Evolutionary conservation across 768 basidiomycete species (phyloP).

Genomic region (Phylloporus sp.): DNA sequence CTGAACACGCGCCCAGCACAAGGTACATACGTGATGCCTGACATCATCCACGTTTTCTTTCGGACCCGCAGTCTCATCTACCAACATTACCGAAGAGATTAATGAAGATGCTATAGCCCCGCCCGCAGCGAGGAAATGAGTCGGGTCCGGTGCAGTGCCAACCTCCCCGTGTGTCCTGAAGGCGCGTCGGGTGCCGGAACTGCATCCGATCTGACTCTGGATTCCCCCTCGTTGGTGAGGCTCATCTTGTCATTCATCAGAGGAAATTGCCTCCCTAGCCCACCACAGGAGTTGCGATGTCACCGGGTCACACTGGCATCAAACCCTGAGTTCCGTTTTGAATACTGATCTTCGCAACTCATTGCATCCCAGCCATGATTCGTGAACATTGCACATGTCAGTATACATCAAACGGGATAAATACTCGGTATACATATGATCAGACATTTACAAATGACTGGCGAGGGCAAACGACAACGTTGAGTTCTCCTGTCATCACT

Average conservation of each 20-base stretch:
- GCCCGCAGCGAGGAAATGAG: slow-evolving; percentile 7
- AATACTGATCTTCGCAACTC: background rate
- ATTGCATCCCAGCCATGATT: background rate
- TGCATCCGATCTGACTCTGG: too few relatives aligned
- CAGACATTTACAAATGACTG: background rate
- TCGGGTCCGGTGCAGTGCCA: slow-evolving; percentile 13
- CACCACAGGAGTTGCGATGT: background rate
- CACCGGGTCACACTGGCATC: background rate
- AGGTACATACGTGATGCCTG: slow-evolving; percentile 9
- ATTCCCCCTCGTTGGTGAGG: too few relatives aligned
- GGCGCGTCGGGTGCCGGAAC: slow-evolving; percentile 6
- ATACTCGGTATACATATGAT: background rate
- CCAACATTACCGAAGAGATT: background rate
- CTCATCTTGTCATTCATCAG: too few relatives aligned
- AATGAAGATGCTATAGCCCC: background rate
- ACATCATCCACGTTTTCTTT: slow-evolving; percentile 13
- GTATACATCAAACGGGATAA: background rate
- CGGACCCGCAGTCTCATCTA: slow-evolving; percentile 18
- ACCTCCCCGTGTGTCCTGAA: slow-evolving; percentile 2
- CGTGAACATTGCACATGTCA: background rate
- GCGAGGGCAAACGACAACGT: background rate
- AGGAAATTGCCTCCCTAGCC: background rate
- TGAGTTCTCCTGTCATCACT: slow-evolving; percentile 1
- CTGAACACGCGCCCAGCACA: slow-evolving; percentile 12
- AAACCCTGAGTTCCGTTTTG: background rate